Evolutionary conservation across 345 rosid species (phyloP), one percentile per base, ranked within the genome.

Genomic region (Laguncularia racemosa): DNA sequence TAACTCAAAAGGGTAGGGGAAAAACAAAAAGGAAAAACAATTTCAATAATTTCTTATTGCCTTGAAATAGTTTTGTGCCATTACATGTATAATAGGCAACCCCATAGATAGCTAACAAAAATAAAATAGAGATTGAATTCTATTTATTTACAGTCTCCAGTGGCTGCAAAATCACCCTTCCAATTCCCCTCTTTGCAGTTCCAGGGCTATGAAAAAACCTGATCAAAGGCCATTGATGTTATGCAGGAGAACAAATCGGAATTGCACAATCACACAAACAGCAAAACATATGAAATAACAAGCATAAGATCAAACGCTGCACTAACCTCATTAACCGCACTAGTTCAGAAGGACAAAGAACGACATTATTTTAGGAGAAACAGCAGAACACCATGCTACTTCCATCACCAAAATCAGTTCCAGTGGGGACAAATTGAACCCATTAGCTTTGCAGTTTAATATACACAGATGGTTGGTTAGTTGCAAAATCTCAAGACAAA

Each of bases 401-500:
- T 69, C n/a, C 48, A 62, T 62, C 70, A 64, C 52, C 67, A 53
- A 63, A 60, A 62, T 67, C 51, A 69, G n/a, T 59, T 61, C 62
- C 74, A 10, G 40, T 20, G 68, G 67, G 67, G 40, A 64, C 58
- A 45, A 52, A 26, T 48, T n/a, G 63, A 52, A 51, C 16, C 16
- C n/a, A 48, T 62, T 62, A 51, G n/a, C 58, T 70, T 46, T 47
- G 33, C 20, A 46, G 52, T 40, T 50, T 67, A 56, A 60, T 74
- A 70, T 72, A 76, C 72, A 77, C 33, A 21, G 52, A 54, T 48
- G 18, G 16, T 46, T 62, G 26, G 68, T 69, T 66, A 56, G 72
- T 55, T 75, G 38, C 20, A 16, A 58, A 8, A 61, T 60, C 74
- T 84, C 79, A 95, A 28, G 99, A 95, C 65, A 95, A 69, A 73